Evolutionary conservation across 352 stramenopile genomes (phyloP), one percentile per base, ranked within the genome.

Genomic region (Pythium folliculosum): DNA sequence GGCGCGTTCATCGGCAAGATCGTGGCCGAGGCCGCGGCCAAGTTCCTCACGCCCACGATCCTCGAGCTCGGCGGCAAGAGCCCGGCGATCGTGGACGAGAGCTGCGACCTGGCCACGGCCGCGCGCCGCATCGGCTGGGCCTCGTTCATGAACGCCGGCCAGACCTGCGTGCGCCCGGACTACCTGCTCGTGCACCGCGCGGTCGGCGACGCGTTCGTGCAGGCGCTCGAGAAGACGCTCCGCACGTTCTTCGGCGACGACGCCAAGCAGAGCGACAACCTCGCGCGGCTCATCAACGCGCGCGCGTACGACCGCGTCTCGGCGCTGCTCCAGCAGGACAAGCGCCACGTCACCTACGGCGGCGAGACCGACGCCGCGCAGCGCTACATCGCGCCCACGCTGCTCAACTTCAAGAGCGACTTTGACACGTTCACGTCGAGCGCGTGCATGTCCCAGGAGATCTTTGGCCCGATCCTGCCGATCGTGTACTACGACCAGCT

Each of bases 381-480:
- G 7, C 76, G 76, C 49, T 98, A 83, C 81, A 72, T 98, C 30
- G 81, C 77, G 0, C 92, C 92, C 14, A 98, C 94, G 45, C 78
- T 98, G 38, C 69, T 99, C 56, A 86, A 96, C 66, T 88, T 96
- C 53, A 90, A 96, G 73, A 75, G 70, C 38, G 78, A 91, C 48
- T 61, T 78, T 7, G 63, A 60, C 1, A 78, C 75, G 12, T 91
- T 90, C 50, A 54, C 81, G 0, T 65, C 25, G 13, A 92, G 81
- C 57, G 77, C 83, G 2, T 74, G 81, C 25, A 97, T 98, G 85
- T 72, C 84, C 23, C 89, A 99, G 58, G 96, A 99, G 77, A 93
- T 99, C 35, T 99, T 98, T 80, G 91, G 92, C 0, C 92, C 92
- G 5, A 77, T 98, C 43, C 65, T 98, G 25, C 85, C 91, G 8